Percentiles rank a stretch among this genome's conserved stretches.
Evolutionary conservation across 768 basidiomycete genomes (phyloP).

Genomic region (Kwoniella pini): DNA sequence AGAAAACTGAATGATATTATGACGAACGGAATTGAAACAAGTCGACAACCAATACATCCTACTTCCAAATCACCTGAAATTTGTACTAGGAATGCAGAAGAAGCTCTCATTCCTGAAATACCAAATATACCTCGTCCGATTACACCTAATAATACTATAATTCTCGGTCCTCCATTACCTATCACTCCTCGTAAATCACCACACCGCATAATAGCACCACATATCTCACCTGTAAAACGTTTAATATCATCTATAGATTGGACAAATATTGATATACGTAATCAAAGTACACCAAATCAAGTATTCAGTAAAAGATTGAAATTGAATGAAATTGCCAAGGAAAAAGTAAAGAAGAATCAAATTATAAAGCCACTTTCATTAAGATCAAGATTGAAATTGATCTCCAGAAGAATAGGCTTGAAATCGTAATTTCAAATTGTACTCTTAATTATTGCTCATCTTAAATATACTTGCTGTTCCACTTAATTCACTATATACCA

Average conservation of each 20-base stretch:
- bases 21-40: too few relatives aligned
- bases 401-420: neutral
- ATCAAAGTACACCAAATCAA: neutral
- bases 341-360: neutral
- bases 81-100: too few relatives aligned
- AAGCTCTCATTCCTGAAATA: too few relatives aligned
- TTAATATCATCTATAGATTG: constrained; percentile 14
- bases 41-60: too few relatives aligned
- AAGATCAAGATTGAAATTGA: constrained; percentile 28
- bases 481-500: too few relatives aligned
- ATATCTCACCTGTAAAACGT: neutral
- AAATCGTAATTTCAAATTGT: neutral
- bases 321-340: neutral
- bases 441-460: too few relatives aligned
- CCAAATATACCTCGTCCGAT: too few relatives aligned
- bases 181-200: constrained; percentile 2
- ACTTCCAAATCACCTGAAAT: too few relatives aligned
- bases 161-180: neutral
- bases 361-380: constrained; percentile 19
- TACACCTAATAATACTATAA: neutral
- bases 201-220: neutral
- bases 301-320: neutral
- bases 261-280: constrained; percentile 2
- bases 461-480: too few relatives aligned
- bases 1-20: too few relatives aligned